phyloP scores from a whole-genome alignment of 2,329 filamentous ascomycete species.

The Neocatenulostroma microsporum region DNA sequence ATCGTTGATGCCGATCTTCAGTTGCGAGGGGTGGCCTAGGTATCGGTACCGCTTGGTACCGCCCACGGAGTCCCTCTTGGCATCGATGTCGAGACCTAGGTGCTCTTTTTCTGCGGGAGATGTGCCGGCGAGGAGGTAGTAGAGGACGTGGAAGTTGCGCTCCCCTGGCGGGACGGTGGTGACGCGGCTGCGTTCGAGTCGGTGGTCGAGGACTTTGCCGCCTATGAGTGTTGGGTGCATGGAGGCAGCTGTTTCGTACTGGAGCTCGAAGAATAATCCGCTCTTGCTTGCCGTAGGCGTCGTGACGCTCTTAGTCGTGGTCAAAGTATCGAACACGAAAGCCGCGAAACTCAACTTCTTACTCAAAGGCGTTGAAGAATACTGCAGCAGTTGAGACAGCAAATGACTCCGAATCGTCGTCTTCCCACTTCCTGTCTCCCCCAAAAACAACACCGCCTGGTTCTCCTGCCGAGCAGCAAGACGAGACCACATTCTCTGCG shows the following conservation, averaged over 20 bases:
- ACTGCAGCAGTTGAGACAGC: slow-evolving; percentile 74
- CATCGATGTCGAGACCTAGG: slow-evolving; percentile 53
- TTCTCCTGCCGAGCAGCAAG: slow-evolving; percentile 85
- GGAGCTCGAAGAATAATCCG: slow-evolving; percentile 88
- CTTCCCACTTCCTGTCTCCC: slow-evolving; percentile 93
- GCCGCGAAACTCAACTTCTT: slow-evolving; percentile 87
- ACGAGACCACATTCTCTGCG: slow-evolving; percentile 74
- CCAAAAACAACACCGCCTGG: slow-evolving; percentile 88
- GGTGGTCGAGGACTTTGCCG: slow-evolving; percentile 88
- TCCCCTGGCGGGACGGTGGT: slow-evolving; percentile 90
- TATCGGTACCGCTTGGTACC: slow-evolving; percentile 81
- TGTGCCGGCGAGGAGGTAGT: slow-evolving; percentile 90
- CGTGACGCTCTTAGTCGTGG: slow-evolving; percentile 92
- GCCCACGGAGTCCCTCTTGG: slow-evolving; percentile 46
- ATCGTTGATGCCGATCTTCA: slow-evolving; percentile 96
- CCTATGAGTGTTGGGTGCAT: slow-evolving; percentile 83
- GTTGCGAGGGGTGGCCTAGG: slow-evolving; percentile 87
- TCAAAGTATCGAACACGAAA: slow-evolving; percentile 92
- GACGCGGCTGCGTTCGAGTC: slow-evolving; percentile 84
- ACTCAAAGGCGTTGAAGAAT: slow-evolving; percentile 85
- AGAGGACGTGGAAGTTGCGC: slow-evolving; percentile 90
- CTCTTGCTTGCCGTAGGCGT: slow-evolving; percentile 94
- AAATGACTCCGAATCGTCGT: slow-evolving; percentile 88
- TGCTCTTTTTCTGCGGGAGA: slow-evolving; percentile 85
- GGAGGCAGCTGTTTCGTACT: slow-evolving; percentile 85